Conservation (phyloP, 805 yeast species). For the Kuraishia hungarica region DNA sequence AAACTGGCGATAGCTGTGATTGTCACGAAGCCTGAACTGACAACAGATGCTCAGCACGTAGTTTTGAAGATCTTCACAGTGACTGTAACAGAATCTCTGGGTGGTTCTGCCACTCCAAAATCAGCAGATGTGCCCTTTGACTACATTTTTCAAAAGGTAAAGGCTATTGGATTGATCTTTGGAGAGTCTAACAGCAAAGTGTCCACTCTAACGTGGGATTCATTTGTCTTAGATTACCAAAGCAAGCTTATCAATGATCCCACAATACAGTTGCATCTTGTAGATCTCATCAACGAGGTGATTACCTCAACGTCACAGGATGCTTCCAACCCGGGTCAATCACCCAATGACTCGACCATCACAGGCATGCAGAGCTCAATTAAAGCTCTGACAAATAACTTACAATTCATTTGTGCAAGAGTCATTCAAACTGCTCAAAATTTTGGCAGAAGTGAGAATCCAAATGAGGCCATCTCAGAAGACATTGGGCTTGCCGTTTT, state of each 20-base stretch:
- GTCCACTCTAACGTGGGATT: neutral
- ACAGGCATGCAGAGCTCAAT: neutral
- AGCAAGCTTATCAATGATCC: neutral
- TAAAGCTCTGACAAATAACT: neutral
- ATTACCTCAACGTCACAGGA: neutral
- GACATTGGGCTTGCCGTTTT: neutral
- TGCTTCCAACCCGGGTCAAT: neutral
- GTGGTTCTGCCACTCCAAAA: neutral
- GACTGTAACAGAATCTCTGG: neutral
- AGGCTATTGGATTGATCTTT: conserved; percentile 10
- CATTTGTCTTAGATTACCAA: neutral
- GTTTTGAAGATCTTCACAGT: neutral
- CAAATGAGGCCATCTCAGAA: neutral
- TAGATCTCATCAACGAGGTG: neutral
- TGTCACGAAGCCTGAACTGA: neutral
- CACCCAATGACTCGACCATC: neutral
- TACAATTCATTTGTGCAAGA: neutral
- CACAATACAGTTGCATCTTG: neutral
- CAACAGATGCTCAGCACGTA: neutral
- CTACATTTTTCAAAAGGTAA: conserved; percentile 11
- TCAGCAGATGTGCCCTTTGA: conserved; percentile 7
- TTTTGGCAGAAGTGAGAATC: neutral
- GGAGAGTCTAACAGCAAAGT: neutral
- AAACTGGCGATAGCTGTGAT: neutral
- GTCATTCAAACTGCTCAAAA: neutral